Evolutionary conservation across 139 green algal species (phyloP).

Genomic region (Haematococcus lacustris): DNA sequence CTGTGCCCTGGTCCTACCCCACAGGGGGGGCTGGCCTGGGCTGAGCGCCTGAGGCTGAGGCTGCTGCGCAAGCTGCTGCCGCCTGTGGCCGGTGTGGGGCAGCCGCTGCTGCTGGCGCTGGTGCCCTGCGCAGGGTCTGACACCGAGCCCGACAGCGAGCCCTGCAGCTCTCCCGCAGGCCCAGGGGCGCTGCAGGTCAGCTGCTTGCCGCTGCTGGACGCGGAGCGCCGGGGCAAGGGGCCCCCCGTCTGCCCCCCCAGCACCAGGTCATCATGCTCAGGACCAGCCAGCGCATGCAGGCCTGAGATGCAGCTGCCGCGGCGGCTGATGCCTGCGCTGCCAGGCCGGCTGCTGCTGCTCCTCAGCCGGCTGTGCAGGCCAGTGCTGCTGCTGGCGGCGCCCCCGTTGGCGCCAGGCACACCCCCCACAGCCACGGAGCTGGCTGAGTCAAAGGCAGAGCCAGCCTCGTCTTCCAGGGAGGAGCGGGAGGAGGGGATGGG

Average conservation of each 20-base stretch:
- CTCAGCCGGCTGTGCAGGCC: background rate
- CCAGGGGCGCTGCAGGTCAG: too few species aligned
- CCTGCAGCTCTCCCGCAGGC: too few species aligned
- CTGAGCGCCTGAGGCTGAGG: background rate
- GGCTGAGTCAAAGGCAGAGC: background rate
- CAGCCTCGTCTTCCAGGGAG: background rate
- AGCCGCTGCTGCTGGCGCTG: background rate
- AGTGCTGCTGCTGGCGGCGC: background rate
- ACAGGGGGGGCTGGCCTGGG: background rate
- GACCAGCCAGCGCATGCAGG: background rate
- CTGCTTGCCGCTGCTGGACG: too few species aligned
- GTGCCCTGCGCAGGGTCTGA: background rate
- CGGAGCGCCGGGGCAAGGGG: background rate
- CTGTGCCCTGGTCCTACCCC: too few species aligned
- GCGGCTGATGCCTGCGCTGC: background rate
- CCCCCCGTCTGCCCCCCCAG: background rate
- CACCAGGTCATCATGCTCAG: background rate
- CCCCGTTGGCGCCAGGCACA: background rate
- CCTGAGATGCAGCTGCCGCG: background rate
- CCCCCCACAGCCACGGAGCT: background rate
- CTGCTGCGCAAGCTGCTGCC: background rate
- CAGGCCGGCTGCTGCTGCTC: background rate
- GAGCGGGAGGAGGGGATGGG: background rate
- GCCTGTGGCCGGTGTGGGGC: background rate
- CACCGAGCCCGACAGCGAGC: too few species aligned